Evolutionary conservation across 305 asterid species (phyloP).

Genomic region (Fraxinus angustifolia): DNA sequence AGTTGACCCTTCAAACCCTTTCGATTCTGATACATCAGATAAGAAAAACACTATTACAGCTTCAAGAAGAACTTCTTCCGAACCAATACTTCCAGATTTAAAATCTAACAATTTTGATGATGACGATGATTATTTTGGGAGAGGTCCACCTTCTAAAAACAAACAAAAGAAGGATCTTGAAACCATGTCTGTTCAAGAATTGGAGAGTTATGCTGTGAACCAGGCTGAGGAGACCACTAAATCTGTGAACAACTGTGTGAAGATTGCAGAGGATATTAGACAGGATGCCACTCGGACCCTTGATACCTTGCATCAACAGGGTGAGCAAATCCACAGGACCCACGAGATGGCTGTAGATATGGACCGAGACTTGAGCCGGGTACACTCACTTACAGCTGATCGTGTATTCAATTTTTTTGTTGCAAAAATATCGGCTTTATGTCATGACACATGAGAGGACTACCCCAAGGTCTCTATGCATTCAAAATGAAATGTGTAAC

Average conservation of each 20-base stretch:
- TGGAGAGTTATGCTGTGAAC: conserved; percentile 69
- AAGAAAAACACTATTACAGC: conserved; percentile 15
- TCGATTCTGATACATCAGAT: conserved; percentile 24
- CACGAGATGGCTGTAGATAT: conserved; percentile 84
- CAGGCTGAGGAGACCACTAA: conserved; percentile 72
- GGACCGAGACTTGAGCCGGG: conserved; percentile 81
- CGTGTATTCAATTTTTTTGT: background rate
- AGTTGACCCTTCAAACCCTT: conserved; percentile 35
- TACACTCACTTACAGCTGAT: conserved; percentile 3
- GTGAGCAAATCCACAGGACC: conserved; percentile 86
- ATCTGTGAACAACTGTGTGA: conserved; percentile 63
- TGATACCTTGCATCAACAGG: conserved; percentile 75
- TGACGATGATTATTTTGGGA: conserved; percentile 42
- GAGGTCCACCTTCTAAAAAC: conserved; percentile 28
- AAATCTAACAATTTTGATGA: conserved; percentile 16
- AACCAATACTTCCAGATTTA: conserved; percentile 46
- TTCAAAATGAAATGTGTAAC: background rate
- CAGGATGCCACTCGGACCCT: conserved; percentile 60
- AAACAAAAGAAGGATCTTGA: conserved; percentile 48
- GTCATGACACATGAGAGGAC: background rate
- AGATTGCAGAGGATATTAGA: conserved; percentile 76
- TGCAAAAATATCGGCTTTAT: background rate
- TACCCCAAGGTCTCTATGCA: background rate
- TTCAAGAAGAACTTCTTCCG: conserved; percentile 68
- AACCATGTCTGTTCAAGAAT: conserved; percentile 73